Percentiles rank a stretch among this genome's conserved stretches.
These are phyloP conservation scores for Nepenthes alata DNA, from an alignment of 179 eudicot genomes.

Conservation along the genomic window DNA sequence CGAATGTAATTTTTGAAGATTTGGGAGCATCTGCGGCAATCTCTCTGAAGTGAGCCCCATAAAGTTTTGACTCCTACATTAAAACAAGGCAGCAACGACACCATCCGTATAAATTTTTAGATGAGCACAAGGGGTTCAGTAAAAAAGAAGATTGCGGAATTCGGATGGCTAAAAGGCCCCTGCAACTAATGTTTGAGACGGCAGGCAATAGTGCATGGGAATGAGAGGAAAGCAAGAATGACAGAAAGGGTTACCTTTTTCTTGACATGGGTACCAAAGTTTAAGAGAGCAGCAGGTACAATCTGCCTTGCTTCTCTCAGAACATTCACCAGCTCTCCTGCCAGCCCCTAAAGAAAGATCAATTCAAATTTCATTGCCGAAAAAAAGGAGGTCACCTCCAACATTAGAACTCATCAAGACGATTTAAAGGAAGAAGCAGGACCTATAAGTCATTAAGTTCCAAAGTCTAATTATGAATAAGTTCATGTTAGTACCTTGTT, in stretches of 20 bases:
- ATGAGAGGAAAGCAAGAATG: neutral
- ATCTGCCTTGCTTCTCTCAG: conserved; percentile 89
- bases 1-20: conserved; percentile 72
- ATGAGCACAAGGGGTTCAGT: too few species aligned
- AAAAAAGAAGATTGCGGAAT: too few species aligned
- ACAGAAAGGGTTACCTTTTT: conserved; percentile 50
- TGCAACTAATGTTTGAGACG: too few species aligned
- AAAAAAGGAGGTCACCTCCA: neutral
- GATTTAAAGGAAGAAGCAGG: neutral
- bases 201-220: too few species aligned
- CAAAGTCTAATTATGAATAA: neutral
- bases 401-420: neutral
- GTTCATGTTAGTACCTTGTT: conserved; percentile 50
- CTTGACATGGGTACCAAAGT: conserved; percentile 94
- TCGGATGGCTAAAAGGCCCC: too few species aligned
- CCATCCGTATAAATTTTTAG: too few species aligned
- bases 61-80: conserved; percentile 43
- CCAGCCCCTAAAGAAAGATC: conserved; percentile 41
- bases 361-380: neutral
- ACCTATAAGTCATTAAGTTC: neutral
- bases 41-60: conserved; percentile 91
- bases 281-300: conserved; percentile 62
- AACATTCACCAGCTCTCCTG: conserved; percentile 95
- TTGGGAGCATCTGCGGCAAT: conserved; percentile 87
- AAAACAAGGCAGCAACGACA: too few species aligned